These are phyloP conservation scores for Mucor velutinosus DNA, from an alignment of 371 early-diverging fungal genomes.

Conservation along the genomic window DNA sequence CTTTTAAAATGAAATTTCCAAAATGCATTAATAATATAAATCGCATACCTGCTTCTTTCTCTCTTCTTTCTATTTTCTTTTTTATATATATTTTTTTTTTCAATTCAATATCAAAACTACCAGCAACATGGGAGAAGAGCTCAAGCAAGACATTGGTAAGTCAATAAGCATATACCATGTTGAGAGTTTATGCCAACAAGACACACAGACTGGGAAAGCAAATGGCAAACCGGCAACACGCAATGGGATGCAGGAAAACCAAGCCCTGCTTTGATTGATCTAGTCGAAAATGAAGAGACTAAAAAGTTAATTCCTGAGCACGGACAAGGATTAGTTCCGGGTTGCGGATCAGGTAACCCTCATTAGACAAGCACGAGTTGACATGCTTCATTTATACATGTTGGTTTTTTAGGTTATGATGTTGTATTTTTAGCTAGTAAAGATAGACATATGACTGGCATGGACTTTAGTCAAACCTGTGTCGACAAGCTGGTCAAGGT, in stretches of 20 bases:
- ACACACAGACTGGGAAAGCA: slow-evolving; percentile 56
- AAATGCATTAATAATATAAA: slow-evolving; percentile 10
- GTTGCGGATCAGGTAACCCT: slow-evolving; percentile 71
- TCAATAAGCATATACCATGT: too few relatives aligned
- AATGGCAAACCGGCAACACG: slow-evolving; percentile 57
- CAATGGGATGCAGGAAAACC: slow-evolving; percentile 67
- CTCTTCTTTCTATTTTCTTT: neutral
- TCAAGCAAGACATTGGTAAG: slow-evolving; percentile 1
- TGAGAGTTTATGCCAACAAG: too few relatives aligned
- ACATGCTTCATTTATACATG: neutral
- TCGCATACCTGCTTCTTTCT: neutral
- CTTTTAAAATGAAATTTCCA: neutral
- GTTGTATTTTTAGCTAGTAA: slow-evolving; percentile 69
- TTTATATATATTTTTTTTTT: neutral
- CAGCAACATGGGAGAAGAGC: neutral
- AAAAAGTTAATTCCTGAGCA: slow-evolving; percentile 53
- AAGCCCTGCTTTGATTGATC: slow-evolving; percentile 67
- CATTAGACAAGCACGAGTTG: slow-evolving; percentile 7
- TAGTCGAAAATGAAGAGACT: slow-evolving; percentile 60
- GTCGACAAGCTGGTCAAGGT: slow-evolving; percentile 57
- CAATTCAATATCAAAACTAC: neutral
- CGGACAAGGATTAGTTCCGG: slow-evolving; percentile 79
- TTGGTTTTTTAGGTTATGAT: slow-evolving; percentile 61
- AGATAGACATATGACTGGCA: slow-evolving; percentile 62
- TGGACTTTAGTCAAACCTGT: slow-evolving; percentile 74